These are phyloP conservation scores for Eimeria maxima DNA, from an alignment of 169 alveolate genomes.

Conservation along the genomic window DNA sequence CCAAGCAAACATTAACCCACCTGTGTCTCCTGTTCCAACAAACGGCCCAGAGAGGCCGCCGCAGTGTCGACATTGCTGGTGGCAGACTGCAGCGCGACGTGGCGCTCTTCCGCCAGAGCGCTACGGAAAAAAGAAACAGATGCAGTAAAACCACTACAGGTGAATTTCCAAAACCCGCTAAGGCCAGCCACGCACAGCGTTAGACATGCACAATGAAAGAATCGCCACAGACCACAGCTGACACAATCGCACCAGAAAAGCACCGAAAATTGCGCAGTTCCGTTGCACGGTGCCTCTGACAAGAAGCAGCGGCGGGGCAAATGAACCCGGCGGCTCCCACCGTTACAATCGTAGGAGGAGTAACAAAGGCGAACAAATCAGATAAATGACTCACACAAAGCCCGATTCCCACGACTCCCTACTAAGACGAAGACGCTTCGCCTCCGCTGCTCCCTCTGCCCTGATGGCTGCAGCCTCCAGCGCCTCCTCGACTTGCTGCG, in stretches of 20 bases:
- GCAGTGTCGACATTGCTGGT: slow-evolving; percentile 44
- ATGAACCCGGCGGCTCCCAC: not conserved
- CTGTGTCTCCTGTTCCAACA: slow-evolving; percentile 69
- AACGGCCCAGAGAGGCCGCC: slow-evolving; percentile 39
- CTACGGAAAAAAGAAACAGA: not conserved
- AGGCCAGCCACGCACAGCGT: not conserved
- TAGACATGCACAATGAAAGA: not conserved
- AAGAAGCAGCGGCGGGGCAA: slow-evolving; percentile 3
- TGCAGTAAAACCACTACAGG: not conserved
- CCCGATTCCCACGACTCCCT: slow-evolving; percentile 70
- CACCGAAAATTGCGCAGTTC: not conserved
- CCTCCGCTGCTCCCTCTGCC: slow-evolving; percentile 60
- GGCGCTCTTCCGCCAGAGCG: slow-evolving; percentile 71
- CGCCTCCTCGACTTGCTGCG: slow-evolving; percentile 68
- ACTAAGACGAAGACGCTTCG: slow-evolving; percentile 70
- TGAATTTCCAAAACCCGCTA: not conserved
- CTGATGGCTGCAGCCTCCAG: slow-evolving; percentile 43
- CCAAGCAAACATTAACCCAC: not conserved
- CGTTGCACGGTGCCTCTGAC: not conserved
- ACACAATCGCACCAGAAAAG: not conserved
- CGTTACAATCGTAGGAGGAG: not conserved
- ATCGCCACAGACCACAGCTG: not conserved
- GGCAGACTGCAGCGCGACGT: slow-evolving; percentile 67
- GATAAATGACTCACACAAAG: slow-evolving; percentile 30
- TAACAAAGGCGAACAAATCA: not conserved